phyloP scores from a whole-genome alignment of 2,329 filamentous ascomycete species.

The Grosmannia serpens region DNA sequence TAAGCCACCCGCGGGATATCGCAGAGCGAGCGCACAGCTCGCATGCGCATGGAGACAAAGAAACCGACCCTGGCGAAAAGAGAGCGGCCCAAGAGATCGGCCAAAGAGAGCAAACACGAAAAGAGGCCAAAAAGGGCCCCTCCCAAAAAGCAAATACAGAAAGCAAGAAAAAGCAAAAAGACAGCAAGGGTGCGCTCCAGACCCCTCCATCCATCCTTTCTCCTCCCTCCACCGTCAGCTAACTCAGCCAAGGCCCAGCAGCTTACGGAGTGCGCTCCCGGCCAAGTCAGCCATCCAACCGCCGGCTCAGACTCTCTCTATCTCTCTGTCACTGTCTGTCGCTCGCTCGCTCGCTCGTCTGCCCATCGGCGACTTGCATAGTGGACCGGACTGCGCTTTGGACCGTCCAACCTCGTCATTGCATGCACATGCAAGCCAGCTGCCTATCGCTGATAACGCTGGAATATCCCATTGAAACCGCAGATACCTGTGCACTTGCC shows the following conservation, averaged over 20 bases:
- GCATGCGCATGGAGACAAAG: neutral
- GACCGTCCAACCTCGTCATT: neutral
- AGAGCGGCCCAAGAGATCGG: neutral
- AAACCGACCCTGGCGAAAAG: neutral
- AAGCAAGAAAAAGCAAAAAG: neutral
- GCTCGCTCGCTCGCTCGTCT: neutral
- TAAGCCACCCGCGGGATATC: neutral
- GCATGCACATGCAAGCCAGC: neutral
- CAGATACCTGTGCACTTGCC: neutral
- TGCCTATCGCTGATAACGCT: slow-evolving; percentile 1
- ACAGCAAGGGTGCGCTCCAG: neutral
- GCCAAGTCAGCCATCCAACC: neutral
- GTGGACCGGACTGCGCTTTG: neutral
- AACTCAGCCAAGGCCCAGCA: neutral
- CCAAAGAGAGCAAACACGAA: neutral
- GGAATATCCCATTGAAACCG: neutral
- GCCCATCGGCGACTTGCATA: neutral
- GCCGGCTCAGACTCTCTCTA: neutral
- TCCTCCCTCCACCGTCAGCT: neutral
- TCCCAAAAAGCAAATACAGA: neutral
- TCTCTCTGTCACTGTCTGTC: no score
- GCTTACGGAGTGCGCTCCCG: neutral
- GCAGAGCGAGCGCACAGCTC: neutral
- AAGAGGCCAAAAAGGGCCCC: neutral
- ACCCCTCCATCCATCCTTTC: neutral